A percentile compares a stretch with the other conserved stretches of the same genome.
These are phyloP conservation scores for Fagopyrum esculentum DNA, from an alignment of 148 eudicot genomes.

Conservation along the genomic window DNA sequence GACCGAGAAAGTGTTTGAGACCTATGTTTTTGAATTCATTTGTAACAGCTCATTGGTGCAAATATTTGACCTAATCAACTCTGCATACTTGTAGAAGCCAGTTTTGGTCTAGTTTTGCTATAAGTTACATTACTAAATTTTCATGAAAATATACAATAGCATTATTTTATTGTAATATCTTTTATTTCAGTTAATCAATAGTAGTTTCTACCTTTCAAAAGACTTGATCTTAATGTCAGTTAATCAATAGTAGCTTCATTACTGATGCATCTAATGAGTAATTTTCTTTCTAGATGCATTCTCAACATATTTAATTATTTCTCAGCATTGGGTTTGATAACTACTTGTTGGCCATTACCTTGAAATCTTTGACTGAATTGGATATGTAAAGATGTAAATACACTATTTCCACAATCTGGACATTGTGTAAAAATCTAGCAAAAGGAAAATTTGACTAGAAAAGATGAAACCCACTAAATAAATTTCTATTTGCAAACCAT, in stretches of 20 bases:
- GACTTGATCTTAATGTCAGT: not conserved
- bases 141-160: not conserved
- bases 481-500: not conserved
- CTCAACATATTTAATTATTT: not conserved
- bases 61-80: not conserved
- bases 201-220: not conserved
- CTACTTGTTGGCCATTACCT: not conserved
- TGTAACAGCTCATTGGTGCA: not conserved
- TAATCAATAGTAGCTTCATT: slow-evolving; percentile 1
- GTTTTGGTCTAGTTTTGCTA: not conserved
- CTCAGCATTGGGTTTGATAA: not conserved
- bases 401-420: not conserved
- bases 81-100: not conserved
- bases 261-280: not conserved
- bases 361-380: not conserved
- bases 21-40: not conserved
- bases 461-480: not conserved
- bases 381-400: not conserved
- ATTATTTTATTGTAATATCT: not conserved
- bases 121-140: not conserved
- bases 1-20: not conserved
- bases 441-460: not conserved
- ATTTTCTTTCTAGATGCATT: not conserved
- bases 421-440: not conserved
- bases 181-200: not conserved